Evolutionary conservation across 768 basidiomycete genomes (phyloP).

Genomic region (Astraeus odoratus): DNA sequence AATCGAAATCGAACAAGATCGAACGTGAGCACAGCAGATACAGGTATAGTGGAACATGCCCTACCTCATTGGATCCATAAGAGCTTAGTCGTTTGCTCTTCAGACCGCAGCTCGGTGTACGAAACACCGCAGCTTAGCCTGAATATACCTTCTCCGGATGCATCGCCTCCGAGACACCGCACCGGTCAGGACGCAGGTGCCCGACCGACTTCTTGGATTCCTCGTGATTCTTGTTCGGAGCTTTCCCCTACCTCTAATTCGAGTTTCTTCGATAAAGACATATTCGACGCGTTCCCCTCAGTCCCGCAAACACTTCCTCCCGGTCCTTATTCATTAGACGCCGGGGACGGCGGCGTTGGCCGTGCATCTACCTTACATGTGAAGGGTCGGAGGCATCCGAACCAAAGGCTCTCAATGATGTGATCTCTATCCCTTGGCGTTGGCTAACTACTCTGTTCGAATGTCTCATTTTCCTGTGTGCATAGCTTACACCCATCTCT

Average conservation of each 20-base stretch:
- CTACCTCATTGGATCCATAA: not conserved
- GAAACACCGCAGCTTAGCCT: conserved; percentile 19
- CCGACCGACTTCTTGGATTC: conserved; percentile 43
- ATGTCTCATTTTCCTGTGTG: not conserved
- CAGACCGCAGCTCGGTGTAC: conserved; percentile 24
- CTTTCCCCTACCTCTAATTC: conserved; percentile 28
- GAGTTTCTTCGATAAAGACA: conserved; percentile 43
- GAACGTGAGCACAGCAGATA: conserved; percentile 37
- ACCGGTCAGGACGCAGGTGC: conserved; percentile 10
- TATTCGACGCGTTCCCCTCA: conserved; percentile 69
- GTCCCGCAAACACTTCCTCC: conserved; percentile 49
- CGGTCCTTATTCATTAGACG: conserved; percentile 15
- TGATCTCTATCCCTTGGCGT: conserved; percentile 2
- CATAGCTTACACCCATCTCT: conserved; percentile 4
- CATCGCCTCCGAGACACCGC: conserved; percentile 11
- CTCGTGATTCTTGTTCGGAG: conserved; percentile 31
- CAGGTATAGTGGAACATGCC: conserved; percentile 30
- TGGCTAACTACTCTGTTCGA: too few relatives aligned
- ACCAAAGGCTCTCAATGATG: conserved; percentile 18
- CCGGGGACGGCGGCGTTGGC: conserved; percentile 7
- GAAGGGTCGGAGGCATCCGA: conserved; percentile 20
- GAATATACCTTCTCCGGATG: conserved; percentile 14
- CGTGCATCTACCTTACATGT: conserved; percentile 21
- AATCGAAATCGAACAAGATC: conserved; percentile 49
- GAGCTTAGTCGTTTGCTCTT: conserved; percentile 2